A percentile compares a stretch with the other conserved stretches of the same genome.
phyloP scores from a whole-genome alignment of 495 filamentous ascomycete species.

The Penicillium coprophilum region DNA sequence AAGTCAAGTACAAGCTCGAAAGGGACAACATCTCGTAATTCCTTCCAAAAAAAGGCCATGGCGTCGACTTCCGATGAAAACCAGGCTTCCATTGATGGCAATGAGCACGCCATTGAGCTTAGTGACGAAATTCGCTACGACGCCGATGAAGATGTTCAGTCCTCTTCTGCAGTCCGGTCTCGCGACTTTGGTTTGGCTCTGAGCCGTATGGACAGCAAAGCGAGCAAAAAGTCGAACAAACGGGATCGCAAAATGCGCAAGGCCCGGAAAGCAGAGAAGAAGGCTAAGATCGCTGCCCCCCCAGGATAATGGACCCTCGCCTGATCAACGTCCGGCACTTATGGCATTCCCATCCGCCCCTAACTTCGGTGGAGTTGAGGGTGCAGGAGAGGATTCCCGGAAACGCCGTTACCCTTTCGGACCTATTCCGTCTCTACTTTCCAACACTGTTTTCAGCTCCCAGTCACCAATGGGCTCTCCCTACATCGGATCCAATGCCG shows the following conservation, averaged over 20 bases:
- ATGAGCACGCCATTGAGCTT: constrained; percentile 37
- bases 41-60: constrained; percentile 27
- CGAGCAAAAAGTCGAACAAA: constrained; percentile 27
- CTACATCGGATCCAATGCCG: constrained; percentile 36
- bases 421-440: constrained; percentile 60
- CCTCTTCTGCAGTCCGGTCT: constrained; percentile 26
- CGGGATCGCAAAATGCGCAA: constrained; percentile 38
- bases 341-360: constrained; percentile 20
- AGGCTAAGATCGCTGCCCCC: background rate
- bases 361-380: constrained; percentile 14
- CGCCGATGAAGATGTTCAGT: constrained; percentile 26
- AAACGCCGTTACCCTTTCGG: constrained; percentile 40
- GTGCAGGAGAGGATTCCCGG: constrained; percentile 20
- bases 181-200: constrained; percentile 34
- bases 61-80: constrained; percentile 27
- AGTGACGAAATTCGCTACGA: constrained; percentile 37
- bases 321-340: constrained; percentile 8
- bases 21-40: constrained; percentile 49
- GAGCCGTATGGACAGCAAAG: constrained; percentile 13
- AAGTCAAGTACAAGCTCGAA: constrained; percentile 73
- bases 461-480: constrained; percentile 36
- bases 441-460: constrained; percentile 64
- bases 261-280: constrained; percentile 17
- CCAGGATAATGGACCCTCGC: background rate
- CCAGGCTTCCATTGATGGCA: constrained; percentile 30